These are phyloP conservation scores for Monosporascus ibericus DNA, from an alignment of 2,329 filamentous ascomycete species.

Conservation along the genomic window DNA sequence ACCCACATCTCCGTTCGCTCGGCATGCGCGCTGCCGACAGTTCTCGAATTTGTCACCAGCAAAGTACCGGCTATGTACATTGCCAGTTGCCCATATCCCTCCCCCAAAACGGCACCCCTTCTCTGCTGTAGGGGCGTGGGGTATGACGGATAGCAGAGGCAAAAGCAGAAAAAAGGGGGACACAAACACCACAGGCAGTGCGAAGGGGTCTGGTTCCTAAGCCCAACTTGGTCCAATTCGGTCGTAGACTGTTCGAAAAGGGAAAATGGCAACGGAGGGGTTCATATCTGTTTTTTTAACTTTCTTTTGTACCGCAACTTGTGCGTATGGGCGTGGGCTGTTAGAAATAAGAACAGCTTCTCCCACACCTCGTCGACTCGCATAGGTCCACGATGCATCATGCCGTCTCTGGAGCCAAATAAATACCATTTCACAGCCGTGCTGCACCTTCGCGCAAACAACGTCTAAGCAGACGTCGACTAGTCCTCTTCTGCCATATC, in stretches of 20 bases:
- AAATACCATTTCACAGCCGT: constrained; percentile 26
- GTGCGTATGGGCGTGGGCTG: not conserved
- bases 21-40: not conserved
- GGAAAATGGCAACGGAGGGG: not conserved
- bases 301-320: not conserved
- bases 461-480: constrained; percentile 14
- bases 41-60: not conserved
- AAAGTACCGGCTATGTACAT: not conserved
- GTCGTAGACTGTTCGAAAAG: not conserved
- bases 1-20: not conserved
- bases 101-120: not conserved
- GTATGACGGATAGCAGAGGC: not conserved
- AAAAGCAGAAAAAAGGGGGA: not conserved
- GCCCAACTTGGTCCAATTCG: not conserved
- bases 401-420: constrained; percentile 24
- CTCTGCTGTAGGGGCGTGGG: not conserved
- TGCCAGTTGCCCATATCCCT: not conserved
- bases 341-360: not conserved
- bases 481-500: constrained; percentile 27
- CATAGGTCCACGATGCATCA: constrained; percentile 26
- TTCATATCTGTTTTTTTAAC: not conserved
- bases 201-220: not conserved
- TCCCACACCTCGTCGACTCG: constrained; percentile 14
- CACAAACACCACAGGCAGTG: not conserved
- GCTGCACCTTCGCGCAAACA: constrained; percentile 26